Percentiles rank a stretch among this genome's conserved stretches.
These are phyloP conservation scores for Biscogniauxia sp. DNA, from an alignment of 2,329 filamentous ascomycete genomes.

Conservation along the genomic window DNA sequence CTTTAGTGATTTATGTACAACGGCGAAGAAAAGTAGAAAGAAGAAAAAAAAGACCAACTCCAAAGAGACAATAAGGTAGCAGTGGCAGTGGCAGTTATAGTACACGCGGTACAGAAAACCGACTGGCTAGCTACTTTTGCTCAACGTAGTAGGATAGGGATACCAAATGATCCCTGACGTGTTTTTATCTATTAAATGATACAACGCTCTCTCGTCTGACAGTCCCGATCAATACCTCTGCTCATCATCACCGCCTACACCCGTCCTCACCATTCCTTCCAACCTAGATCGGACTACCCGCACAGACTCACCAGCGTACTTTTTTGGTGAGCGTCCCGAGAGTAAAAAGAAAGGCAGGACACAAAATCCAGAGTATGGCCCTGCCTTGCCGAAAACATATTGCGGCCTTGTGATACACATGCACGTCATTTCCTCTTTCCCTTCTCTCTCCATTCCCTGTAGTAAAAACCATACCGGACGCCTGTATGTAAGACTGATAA, in stretches of 20 bases:
- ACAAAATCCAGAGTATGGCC: constrained; percentile 25
- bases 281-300: neutral
- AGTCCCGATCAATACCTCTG: neutral
- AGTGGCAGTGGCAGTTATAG: neutral
- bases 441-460: constrained; percentile 7
- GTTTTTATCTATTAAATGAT: neutral
- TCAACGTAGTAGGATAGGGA: neutral
- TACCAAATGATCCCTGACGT: neutral
- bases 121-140: too few species aligned
- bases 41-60: neutral
- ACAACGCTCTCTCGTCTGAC: neutral
- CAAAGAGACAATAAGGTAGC: neutral
- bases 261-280: neutral
- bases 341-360: constrained; percentile 5
- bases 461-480: constrained; percentile 9
- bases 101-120: neutral
- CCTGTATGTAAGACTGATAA: constrained; percentile 4
- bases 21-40: neutral
- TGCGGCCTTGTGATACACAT: constrained; percentile 30
- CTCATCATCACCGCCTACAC: neutral
- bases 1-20: neutral
- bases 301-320: neutral
- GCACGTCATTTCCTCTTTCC: constrained; percentile 24
- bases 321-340: neutral
- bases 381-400: constrained; percentile 19